These are phyloP conservation scores for Houttuynia cordata DNA, from an alignment of 164 flowering plant species.

Conservation along the genomic window DNA sequence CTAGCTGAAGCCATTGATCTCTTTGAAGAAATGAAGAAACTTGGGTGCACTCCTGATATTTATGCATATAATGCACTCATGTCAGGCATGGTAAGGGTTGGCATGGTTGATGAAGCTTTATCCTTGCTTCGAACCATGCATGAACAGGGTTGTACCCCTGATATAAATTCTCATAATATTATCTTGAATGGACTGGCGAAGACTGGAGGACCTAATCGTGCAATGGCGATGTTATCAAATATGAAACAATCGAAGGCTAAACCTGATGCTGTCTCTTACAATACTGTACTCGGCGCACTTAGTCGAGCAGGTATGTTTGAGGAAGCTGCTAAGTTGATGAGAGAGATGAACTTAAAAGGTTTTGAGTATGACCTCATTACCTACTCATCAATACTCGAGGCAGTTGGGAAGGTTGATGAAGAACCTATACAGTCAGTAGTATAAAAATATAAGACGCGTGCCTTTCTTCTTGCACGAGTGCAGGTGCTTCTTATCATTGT, in stretches of 20 bases:
- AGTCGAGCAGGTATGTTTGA: constrained; percentile 95
- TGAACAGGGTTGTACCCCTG: constrained; percentile 67
- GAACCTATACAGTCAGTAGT: constrained; percentile 7
- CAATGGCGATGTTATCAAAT: constrained; percentile 64
- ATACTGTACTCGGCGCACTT: constrained; percentile 78
- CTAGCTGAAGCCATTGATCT: constrained; percentile 67
- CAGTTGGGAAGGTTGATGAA: constrained; percentile 75
- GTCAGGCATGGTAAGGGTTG: constrained; percentile 87
- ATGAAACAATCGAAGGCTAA: constrained; percentile 61
- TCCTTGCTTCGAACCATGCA: constrained; percentile 70
- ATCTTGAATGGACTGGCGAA: constrained; percentile 74
- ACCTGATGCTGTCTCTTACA: constrained; percentile 88
- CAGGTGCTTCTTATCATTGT: neutral
- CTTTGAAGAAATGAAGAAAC: constrained; percentile 74
- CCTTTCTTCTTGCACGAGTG: constrained; percentile 4
- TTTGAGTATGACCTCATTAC: constrained; percentile 81
- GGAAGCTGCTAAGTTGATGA: constrained; percentile 86
- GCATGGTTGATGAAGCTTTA: constrained; percentile 78
- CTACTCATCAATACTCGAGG: constrained; percentile 86
- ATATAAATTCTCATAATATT: constrained; percentile 79
- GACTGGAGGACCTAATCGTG: constrained; percentile 61
- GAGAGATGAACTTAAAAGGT: constrained; percentile 64
- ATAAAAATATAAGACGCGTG: neutral
- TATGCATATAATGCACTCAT: constrained; percentile 88
- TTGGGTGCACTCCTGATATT: constrained; percentile 76